Conservation (phyloP, 768 basidiomycete genomes). For the Tylopilus sp. region DNA sequence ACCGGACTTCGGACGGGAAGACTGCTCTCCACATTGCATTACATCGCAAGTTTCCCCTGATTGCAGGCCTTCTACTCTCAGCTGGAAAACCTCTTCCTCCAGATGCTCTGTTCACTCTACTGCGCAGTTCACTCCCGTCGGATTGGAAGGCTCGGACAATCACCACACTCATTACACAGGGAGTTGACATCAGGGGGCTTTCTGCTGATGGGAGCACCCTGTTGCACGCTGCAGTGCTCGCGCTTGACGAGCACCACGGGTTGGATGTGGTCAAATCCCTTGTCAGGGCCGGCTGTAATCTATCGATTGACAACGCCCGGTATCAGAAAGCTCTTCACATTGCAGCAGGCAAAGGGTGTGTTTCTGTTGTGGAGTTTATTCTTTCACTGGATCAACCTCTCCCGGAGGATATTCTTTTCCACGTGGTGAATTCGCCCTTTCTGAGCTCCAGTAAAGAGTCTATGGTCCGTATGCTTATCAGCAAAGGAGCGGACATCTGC, state of each 20-base stretch:
- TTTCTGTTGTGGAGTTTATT: background rate
- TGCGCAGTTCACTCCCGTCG: background rate
- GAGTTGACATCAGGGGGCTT: background rate
- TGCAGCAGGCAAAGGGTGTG: background rate
- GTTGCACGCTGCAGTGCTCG: background rate
- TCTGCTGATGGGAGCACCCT: background rate
- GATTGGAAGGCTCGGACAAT: background rate
- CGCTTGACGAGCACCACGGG: background rate
- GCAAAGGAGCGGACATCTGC: background rate
- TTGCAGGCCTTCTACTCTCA: background rate
- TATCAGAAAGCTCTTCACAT: slow-evolving; percentile 1
- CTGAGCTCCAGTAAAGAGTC: too few species aligned
- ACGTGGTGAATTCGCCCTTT: too few species aligned
- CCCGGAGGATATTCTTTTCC: too few species aligned
- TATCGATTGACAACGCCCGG: background rate
- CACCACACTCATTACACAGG: background rate
- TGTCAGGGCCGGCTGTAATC: slow-evolving; percentile 4
- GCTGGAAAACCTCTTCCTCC: background rate
- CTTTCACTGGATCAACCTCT: slow-evolving; percentile 2
- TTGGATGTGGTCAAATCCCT: background rate
- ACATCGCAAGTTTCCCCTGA: background rate
- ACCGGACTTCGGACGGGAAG: background rate
- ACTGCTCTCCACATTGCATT: slow-evolving; percentile 9
- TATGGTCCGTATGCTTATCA: background rate
- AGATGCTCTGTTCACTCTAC: background rate